phyloP scores from a whole-genome alignment of 140 eudicot genomes.

The Eryngium alpinum region DNA sequence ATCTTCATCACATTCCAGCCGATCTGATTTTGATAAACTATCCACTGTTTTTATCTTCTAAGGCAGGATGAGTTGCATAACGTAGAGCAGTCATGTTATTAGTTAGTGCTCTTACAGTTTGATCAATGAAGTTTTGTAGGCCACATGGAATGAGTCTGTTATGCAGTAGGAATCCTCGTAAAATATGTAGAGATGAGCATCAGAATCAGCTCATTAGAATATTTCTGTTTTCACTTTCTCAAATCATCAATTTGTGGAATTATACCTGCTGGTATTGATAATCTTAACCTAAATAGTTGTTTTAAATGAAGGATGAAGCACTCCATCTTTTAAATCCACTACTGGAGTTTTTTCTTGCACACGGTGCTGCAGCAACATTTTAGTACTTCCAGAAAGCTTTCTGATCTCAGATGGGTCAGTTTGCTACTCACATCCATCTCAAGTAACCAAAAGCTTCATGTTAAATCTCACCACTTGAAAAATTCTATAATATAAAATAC shows the following conservation, averaged over 20 bases:
- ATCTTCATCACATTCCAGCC: no score
- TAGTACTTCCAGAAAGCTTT: slow-evolving; percentile 13
- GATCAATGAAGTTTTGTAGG: no score
- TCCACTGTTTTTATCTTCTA: no score
- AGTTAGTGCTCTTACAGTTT: no score
- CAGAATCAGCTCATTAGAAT: no score
- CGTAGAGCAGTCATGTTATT: no score
- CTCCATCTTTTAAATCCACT: slow-evolving; percentile 88
- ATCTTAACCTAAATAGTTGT: background rate
- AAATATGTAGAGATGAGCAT: no score
- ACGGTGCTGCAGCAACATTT: slow-evolving; percentile 36
- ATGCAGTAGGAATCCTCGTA: no score
- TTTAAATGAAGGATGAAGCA: slow-evolving; percentile 79
- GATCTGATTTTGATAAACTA: no score
- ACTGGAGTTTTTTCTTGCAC: slow-evolving; percentile 71
- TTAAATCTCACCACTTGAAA: background rate
- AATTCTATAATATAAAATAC: no score
- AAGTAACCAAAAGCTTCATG: background rate
- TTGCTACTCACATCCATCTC: background rate
- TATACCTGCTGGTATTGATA: background rate
- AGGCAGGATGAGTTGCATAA: no score
- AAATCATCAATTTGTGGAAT: background rate
- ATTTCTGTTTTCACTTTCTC: background rate
- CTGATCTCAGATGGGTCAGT: slow-evolving; percentile 15
- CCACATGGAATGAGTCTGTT: no score